These are phyloP conservation scores for Mycena haematopus DNA, from an alignment of 768 basidiomycete genomes.

Conservation along the genomic window DNA sequence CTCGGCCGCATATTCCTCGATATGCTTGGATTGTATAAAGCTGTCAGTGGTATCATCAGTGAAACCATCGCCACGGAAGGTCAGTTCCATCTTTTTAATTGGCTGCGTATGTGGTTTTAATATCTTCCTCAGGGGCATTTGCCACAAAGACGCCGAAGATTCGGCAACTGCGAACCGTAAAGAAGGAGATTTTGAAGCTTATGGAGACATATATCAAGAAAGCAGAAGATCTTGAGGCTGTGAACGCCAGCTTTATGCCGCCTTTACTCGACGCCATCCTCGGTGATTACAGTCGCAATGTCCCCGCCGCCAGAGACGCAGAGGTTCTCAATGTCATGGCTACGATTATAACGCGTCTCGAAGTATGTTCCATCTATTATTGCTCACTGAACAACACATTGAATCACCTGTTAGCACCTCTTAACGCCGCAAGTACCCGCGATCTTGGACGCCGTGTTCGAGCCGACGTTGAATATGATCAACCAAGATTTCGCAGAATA, in stretches of 20 bases:
- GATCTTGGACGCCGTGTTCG: conserved; percentile 95
- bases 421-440: conserved; percentile 94
- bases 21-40: conserved; percentile 97
- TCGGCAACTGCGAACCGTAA: conserved; percentile 91
- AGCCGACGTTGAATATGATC: conserved; percentile 97
- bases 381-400: conserved; percentile 18
- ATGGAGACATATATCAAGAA: conserved; percentile 99
- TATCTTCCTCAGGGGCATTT: conserved; percentile 65
- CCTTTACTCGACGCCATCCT: conserved; percentile 95
- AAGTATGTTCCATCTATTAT: conserved; percentile 60
- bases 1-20: conserved; percentile 95
- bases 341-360: conserved; percentile 87
- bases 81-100: conserved; percentile 36
- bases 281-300: conserved; percentile 96
- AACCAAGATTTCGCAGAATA: conserved; percentile 99
- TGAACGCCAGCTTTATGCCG: conserved; percentile 92
- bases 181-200: conserved; percentile 96
- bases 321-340: conserved; percentile 98
- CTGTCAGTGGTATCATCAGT: conserved; percentile 95
- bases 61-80: conserved; percentile 89
- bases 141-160: conserved; percentile 98
- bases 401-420: conserved; percentile 58
- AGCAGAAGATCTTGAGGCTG: conserved; percentile 94
- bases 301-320: conserved; percentile 91
- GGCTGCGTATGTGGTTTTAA: conserved; percentile 7